Evolutionary conservation across 2,329 filamentous ascomycete genomes (phyloP).

Genomic region (Epichloe sibirici): DNA sequence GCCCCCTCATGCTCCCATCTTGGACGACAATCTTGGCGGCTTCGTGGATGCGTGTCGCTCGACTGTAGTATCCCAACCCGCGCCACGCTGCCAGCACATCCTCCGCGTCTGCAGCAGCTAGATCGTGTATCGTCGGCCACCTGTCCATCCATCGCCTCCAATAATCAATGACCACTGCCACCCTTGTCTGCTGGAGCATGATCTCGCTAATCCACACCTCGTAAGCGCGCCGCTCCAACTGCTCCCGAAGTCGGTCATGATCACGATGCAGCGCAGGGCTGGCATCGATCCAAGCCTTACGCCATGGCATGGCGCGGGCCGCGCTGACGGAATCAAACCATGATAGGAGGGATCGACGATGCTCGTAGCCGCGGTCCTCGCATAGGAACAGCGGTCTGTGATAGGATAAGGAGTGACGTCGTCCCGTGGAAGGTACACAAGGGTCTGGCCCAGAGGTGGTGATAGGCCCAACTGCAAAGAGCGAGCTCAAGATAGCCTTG

Average conservation of each 20-base stretch:
- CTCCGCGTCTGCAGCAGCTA: conserved; percentile 39
- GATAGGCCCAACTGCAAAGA: conserved; percentile 6
- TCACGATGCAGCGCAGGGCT: conserved; percentile 10
- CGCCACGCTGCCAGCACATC: conserved; percentile 48
- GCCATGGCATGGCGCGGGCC: conserved; percentile 44
- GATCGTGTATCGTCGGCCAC: conserved; percentile 46
- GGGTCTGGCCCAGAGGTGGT: conserved; percentile 1
- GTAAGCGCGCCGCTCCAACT: conserved; percentile 44
- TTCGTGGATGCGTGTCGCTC: conserved; percentile 47
- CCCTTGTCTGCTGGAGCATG: conserved; percentile 56
- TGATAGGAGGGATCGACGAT: conserved; percentile 28
- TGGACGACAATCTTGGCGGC: conserved; percentile 39
- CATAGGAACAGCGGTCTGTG: conserved; percentile 38
- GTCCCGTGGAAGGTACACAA: conserved; percentile 8
- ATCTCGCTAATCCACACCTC: conserved; percentile 57
- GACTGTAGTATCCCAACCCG: conserved; percentile 51
- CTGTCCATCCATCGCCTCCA: conserved; percentile 49
- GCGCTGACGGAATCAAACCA: conserved; percentile 40
- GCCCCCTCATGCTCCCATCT: conserved; percentile 28
- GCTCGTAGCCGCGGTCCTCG: conserved; percentile 17
- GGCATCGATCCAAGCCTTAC: conserved; percentile 44
- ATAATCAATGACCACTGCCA: conserved; percentile 48
- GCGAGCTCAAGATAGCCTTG: neutral
- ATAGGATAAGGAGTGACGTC: conserved; percentile 21
- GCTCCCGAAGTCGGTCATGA: conserved; percentile 23